These are phyloP conservation scores for Cladosporium phlei DNA, from an alignment of 2,329 filamentous ascomycete genomes.

Conservation along the genomic window DNA sequence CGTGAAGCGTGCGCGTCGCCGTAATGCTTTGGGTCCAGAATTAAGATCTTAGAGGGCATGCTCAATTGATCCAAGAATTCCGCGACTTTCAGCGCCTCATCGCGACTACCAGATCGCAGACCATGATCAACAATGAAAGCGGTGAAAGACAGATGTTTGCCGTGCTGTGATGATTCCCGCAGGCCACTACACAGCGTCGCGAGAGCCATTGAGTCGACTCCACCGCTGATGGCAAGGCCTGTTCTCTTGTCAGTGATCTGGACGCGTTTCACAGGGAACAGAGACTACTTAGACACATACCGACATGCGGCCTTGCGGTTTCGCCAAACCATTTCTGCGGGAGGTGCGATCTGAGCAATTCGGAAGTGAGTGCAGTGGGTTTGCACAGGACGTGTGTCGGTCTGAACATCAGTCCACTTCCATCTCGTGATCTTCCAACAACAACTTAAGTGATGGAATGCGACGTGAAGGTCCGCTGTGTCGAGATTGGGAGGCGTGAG, in stretches of 20 bases:
- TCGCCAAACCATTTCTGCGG: slow-evolving; percentile 9
- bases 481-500: too few species aligned
- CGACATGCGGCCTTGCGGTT: neutral
- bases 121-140: slow-evolving; percentile 60
- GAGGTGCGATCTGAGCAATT: neutral
- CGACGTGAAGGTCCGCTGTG: too few species aligned
- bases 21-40: slow-evolving; percentile 36
- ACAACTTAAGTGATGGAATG: too few species aligned
- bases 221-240: slow-evolving; percentile 79
- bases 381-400: neutral
- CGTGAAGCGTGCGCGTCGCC: slow-evolving; percentile 43
- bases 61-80: slow-evolving; percentile 22
- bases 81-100: slow-evolving; percentile 52
- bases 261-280: neutral
- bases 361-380: neutral
- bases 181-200: slow-evolving; percentile 61
- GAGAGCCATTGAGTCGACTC: slow-evolving; percentile 96
- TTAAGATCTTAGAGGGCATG: slow-evolving; percentile 23
- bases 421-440: slow-evolving; percentile 2
- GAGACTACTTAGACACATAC: neutral
- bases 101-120: slow-evolving; percentile 49
- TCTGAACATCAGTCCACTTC: neutral
- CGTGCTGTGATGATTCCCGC: neutral
- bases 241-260: neutral
- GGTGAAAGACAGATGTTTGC: slow-evolving; percentile 32